Evolutionary conservation across 352 stramenopile genomes (phyloP).

Genomic region (Phytophthora pluvialis): DNA sequence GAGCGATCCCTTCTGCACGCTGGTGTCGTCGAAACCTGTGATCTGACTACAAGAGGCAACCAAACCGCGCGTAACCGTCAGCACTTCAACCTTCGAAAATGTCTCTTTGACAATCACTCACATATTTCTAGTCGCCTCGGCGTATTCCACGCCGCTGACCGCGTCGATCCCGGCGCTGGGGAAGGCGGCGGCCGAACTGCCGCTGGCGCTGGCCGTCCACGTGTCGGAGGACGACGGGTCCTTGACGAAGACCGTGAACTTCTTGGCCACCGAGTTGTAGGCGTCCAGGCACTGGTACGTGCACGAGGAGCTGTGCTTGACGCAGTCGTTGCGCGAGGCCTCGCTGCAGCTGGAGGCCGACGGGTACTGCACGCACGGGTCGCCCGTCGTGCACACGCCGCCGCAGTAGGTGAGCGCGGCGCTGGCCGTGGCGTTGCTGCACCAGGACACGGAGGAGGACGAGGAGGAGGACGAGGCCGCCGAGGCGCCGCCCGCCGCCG

Average conservation of each 20-base stretch:
- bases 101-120: slow-evolving; percentile 28
- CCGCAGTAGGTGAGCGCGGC: slow-evolving; percentile 66
- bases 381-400: slow-evolving; percentile 29
- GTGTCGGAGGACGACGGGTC: slow-evolving; percentile 50
- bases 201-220: slow-evolving; percentile 39
- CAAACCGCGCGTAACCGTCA: slow-evolving; percentile 13
- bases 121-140: slow-evolving; percentile 55
- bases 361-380: slow-evolving; percentile 74
- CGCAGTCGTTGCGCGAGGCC: slow-evolving; percentile 57
- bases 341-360: slow-evolving; percentile 52
- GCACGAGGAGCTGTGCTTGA: slow-evolving; percentile 49
- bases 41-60: slow-evolving; percentile 56
- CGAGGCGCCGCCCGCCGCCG: slow-evolving; percentile 13
- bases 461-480: slow-evolving; percentile 32
- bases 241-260: slow-evolving; percentile 82
- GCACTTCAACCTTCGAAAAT: slow-evolving; percentile 1
- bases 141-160: slow-evolving; percentile 48
- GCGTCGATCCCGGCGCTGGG: slow-evolving; percentile 59
- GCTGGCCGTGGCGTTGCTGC: slow-evolving; percentile 42
- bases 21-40: slow-evolving; percentile 62
- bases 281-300: slow-evolving; percentile 73
- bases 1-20: slow-evolving; percentile 63
- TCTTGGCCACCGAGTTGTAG: slow-evolving; percentile 52
- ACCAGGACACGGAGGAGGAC: slow-evolving; percentile 48
- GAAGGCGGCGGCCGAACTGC: slow-evolving; percentile 38